Evolutionary conservation across 1,284 basidiomycete species (phyloP), one percentile per base, ranked within the genome.

Genomic region (Cryptococcus sp.): DNA sequence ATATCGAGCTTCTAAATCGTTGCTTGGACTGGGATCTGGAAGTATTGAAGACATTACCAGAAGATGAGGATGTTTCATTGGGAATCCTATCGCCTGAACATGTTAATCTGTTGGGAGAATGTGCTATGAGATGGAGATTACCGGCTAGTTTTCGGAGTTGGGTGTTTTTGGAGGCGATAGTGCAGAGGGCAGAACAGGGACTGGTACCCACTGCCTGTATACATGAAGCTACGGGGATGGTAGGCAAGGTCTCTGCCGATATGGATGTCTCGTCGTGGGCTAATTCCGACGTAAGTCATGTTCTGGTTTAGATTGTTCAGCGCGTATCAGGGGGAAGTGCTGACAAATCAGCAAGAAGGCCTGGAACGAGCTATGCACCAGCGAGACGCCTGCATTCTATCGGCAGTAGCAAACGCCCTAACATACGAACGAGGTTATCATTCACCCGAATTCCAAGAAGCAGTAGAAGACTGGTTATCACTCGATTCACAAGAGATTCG

Each of bases 181-280:
- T 85, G 58, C 82, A 85, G 48, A 86, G 92, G 67, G 97, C 87
- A 68, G 89, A 93, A 75, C 81, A 87, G 23, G 87, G 90, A 61
- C 85, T 93, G 61, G 88, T 97, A 5, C 94, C 94, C 3, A 77
- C 94, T 60, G 93, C 96, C 64, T 98, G 94, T 72, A 84, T 98
- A 46, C 87, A 86, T 0, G 93, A 98, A 70, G 92, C 91, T 14
- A 75, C 96, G 43, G 80, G 83, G 47, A 82, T 83, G 46, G 81
- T 94, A 14, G 77, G 79, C 31, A 87, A 86, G 64, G 81, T 85
- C 2, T 79, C 86, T 62, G 77, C 81, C 36, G 88, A 92, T 57
- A 79, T 80, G 36, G 81, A 83, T 44, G 58, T 91, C 40, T 85
- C 86, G 46, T 78, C 81, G 40, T 98, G 94, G 94, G 82, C 88